Evolutionary conservation across 768 basidiomycete species (phyloP).

Genomic region (Sarcomyxa edulis): DNA sequence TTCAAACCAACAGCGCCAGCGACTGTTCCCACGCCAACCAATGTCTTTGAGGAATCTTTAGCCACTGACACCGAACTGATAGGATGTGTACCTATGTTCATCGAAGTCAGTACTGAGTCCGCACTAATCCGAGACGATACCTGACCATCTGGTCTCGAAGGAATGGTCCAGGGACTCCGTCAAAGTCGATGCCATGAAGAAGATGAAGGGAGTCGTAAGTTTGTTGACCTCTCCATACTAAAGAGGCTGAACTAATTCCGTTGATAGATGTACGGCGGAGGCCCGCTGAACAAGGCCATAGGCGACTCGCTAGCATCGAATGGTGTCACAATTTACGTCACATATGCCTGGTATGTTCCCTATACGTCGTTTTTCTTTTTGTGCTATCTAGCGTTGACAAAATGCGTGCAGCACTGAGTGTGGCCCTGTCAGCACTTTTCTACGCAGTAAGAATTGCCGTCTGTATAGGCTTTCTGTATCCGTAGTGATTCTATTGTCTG

Average conservation of each 20-base stretch:
- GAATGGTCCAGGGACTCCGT: conserved; percentile 11
- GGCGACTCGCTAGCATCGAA: conserved; percentile 26
- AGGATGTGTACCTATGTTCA: conserved; percentile 22
- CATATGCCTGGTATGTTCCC: conserved; percentile 32
- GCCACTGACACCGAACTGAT: conserved; percentile 15
- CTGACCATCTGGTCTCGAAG: background rate
- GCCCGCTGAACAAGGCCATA: conserved; percentile 27
- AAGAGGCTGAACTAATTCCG: background rate
- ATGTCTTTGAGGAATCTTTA: conserved; percentile 18
- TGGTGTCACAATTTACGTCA: conserved; percentile 24
- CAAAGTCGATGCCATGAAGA: conserved; percentile 14
- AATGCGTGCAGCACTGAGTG: no score
- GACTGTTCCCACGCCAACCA: conserved; percentile 21
- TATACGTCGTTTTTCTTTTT: no score
- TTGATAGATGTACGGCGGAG: conserved; percentile 33
- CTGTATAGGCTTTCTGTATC: no score
- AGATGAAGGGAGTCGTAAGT: conserved; percentile 25
- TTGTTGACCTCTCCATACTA: background rate
- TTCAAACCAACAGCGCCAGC: conserved; percentile 23
- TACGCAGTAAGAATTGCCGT: no score
- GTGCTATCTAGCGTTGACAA: no score
- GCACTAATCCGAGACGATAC: background rate
- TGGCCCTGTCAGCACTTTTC: no score
- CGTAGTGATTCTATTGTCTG: no score
- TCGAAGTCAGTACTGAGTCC: conserved; percentile 18